Evolutionary conservation across 495 filamentous ascomycete genomes (phyloP).

Genomic region (Daldinia vernicosa): DNA sequence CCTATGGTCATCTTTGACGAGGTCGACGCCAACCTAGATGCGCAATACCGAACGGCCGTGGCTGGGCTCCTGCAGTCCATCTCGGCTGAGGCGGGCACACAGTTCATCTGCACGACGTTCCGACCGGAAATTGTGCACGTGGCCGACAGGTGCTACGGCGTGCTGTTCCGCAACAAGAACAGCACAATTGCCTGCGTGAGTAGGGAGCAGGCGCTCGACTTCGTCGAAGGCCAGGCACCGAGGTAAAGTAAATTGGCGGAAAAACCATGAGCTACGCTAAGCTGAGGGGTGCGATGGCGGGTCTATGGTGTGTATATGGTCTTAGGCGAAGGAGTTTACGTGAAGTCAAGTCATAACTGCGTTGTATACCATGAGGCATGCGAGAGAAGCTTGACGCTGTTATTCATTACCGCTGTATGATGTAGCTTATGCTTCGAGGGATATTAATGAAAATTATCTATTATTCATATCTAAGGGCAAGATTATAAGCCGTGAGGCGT

Average conservation of each 20-base stretch:
- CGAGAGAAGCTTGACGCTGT: slow-evolving; percentile 7
- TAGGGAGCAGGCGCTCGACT: slow-evolving; percentile 86
- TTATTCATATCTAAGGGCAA: not conserved
- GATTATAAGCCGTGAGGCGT: no score
- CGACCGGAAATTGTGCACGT: slow-evolving; percentile 94
- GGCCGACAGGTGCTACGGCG: slow-evolving; percentile 97
- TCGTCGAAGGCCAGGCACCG: slow-evolving; percentile 78
- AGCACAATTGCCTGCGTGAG: slow-evolving; percentile 89
- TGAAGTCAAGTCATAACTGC: slow-evolving; percentile 8
- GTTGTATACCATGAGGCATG: slow-evolving; percentile 32
- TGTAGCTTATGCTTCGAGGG: slow-evolving; percentile 14
- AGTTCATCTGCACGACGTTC: slow-evolving; percentile 94
- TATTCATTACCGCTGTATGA: slow-evolving; percentile 12
- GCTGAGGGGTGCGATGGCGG: not conserved
- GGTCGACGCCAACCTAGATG: slow-evolving; percentile 98
- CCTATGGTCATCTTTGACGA: slow-evolving; percentile 99
- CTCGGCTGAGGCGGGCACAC: slow-evolving; percentile 65
- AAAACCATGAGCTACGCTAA: not conserved
- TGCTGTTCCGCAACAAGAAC: slow-evolving; percentile 92
- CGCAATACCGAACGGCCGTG: slow-evolving; percentile 94
- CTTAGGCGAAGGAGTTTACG: slow-evolving; percentile 21
- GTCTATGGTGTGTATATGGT: slow-evolving; percentile 24
- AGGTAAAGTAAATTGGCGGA: slow-evolving; percentile 38
- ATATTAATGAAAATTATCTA: slow-evolving; percentile 27
- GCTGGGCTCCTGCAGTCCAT: slow-evolving; percentile 85